Evolutionary conservation across 2,329 filamentous ascomycete species (phyloP), one percentile per base, ranked within the genome.

Genomic region (Colletotrichum cereale): DNA sequence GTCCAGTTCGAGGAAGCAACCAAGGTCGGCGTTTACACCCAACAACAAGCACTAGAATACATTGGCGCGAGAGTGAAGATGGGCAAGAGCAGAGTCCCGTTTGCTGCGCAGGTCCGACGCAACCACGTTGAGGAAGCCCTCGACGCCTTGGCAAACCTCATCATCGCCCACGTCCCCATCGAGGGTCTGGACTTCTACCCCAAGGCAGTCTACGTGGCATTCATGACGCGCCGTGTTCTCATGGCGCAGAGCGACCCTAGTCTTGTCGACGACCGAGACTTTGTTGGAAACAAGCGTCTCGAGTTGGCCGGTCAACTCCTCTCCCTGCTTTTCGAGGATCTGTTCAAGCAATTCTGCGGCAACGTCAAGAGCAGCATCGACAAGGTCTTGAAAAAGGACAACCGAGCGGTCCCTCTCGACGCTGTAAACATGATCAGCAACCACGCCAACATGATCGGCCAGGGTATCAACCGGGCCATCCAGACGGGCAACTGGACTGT

Each of bases 401-500:
- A 97, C 78, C 90, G 95, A 53, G 95, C 94, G 0, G 91, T 95
- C 66, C 91, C 95, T 38, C 95, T 98, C 66, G 96, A 99, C 79
- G 95, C 96, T 4, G 91, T 92, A 73, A 90, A 92, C 48, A 92
- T 97, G 77, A 92, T 99, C 76, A 92, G 91, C 75, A 92, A 94
- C 57, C 93, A 96, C 75, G 93, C 94, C 66, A 93, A 93, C 75
- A 91, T 92, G 77, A 98, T 99, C 76, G 97, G 95, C 0, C 88
- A 93, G 75, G 96, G 96, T 16, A 94, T 99, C 88, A 97, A 97
- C 80, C 91, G 97, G 73, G 96, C 96, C 10, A 98, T 99, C 71
- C 95, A 97, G 65, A 98, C 96, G 0, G 96, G 96, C 26, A 99
- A 99, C 79, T 99, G 96, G 96, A 98, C 89, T 74, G 88, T 99